Evolutionary conservation across 2,329 filamentous ascomycete genomes (phyloP), one percentile per base, ranked within the genome.

Genomic region (Colletotrichum sp.): DNA sequence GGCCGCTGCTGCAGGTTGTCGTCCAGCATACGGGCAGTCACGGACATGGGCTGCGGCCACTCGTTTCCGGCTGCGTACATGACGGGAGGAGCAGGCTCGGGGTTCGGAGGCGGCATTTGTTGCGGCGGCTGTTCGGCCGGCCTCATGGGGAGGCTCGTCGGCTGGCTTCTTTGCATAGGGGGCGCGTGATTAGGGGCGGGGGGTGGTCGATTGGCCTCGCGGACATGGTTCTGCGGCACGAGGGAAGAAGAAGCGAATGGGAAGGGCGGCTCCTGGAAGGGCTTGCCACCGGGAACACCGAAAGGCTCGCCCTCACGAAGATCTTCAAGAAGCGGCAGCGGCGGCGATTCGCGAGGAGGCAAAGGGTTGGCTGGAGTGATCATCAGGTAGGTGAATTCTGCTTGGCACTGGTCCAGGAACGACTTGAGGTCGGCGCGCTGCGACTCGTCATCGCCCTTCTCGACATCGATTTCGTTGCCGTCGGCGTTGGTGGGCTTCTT

Each of bases 361-460:
- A 90, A 85, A 5, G 92, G 92, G 82, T 93, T 93, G 55, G 92
- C 92, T 2, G 92, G 92, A 1, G 92, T 91, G 67, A 93, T 89
- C 92, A 93, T 93, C 16, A 93, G 87, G 79, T 93, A 93, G 77
- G 92, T 92, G 75, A 93, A 93, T 80, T 93, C 92, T 78, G 89
- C 88, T 82, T 93, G 88, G 83, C 92, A 92, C 81, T 92, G 91
- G 78, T 93, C 92, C 77, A 93, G 86, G 81, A 93, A 93, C 13
- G 85, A 85, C 82, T 91, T 92, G 65, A 93, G 85, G 72, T 91
- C 89, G 71, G 87, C 85, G 65, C 89, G 86, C 67, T 89, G 86
- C 21, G 84, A 81, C 76, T 89, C 90, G 79, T 89, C 91, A 77
- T 90, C 89, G 71, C 84, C 82, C 76, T 83, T 79, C n/a, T 81